Base-by-base conservation (phyloP, 2,329 filamentous ascomycete species). In the Botrytis fragariae region DNA sequence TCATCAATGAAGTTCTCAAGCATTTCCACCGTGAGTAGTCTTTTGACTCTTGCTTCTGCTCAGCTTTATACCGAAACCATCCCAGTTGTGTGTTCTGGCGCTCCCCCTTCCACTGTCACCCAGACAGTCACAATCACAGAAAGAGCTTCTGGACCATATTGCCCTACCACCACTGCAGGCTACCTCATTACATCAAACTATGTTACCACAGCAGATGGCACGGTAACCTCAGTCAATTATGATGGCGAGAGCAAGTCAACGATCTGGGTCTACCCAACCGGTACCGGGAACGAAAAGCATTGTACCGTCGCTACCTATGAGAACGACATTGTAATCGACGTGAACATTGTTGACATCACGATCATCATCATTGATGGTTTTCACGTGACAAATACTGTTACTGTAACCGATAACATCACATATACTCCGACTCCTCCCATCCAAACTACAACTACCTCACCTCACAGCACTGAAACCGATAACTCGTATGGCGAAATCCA, bases 1-100 rank as follows among this genome's bases (percentile, higher is more conserved):
- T 75, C 73, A 76, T 68, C 64, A 78, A 78, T 77, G 76, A 77
- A 77, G 72, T 71, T 78, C 75, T 76, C 76, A 48, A 75, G 45
- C 64, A 70, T 77, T 59, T 72, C 75, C 29, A 54, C 62, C 4
- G 39, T 77, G 57, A 54, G 37, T 22, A 63, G 67, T n/a, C 29
- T 77, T 39, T 69, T 78, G 32, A 64, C 73, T 44, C 39, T 76
- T 44, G 54, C 69, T 16, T 74, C 76, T 14, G 76, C 76, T 35
- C 63, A 69, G 29, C 32, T 71, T 16, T 72, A 75, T 44, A 74
- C 57, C 5, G 62, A 67, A 59, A 72, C 70, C 8, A 6, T 60
- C 6, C 48, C 48, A 20, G 62, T 72, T 9, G 70, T 68, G 22
- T 67, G 29, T 22, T 45, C 37, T 29, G 48, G 48, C 4, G 62